These are phyloP conservation scores for Ophiostoma piceae DNA, from an alignment of 2,329 filamentous ascomycete genomes.

Conservation along the genomic window DNA sequence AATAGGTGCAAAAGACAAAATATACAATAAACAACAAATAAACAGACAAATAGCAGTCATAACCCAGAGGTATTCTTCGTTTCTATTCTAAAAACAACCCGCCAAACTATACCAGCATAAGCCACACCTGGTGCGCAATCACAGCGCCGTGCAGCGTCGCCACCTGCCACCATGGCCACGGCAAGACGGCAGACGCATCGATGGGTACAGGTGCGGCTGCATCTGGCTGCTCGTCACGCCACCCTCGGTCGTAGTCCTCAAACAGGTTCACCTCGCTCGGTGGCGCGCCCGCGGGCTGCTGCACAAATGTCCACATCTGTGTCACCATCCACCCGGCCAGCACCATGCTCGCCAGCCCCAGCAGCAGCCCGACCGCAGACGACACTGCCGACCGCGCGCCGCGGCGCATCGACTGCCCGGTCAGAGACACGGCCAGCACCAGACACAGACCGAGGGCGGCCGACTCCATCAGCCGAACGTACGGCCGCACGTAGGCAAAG, in stretches of 20 bases:
- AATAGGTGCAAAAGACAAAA: neutral
- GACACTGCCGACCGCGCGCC: slow-evolving; percentile 10
- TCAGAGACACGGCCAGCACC: slow-evolving; percentile 20
- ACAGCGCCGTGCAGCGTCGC: slow-evolving; percentile 24
- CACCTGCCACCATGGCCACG: slow-evolving; percentile 26
- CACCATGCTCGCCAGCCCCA: slow-evolving; percentile 22
- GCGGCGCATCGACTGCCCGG: slow-evolving; percentile 19
- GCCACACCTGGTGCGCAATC: slow-evolving; percentile 24
- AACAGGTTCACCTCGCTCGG: neutral
- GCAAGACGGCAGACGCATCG: neutral
- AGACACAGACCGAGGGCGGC: slow-evolving; percentile 22
- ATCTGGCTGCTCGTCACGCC: neutral
- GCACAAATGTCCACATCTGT: slow-evolving; percentile 19
- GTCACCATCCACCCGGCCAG: slow-evolving; percentile 25
- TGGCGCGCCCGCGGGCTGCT: neutral
- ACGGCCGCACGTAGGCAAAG: slow-evolving; percentile 17
- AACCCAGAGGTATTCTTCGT: neutral
- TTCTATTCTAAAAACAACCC: neutral
- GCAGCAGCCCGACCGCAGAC: slow-evolving; percentile 13
- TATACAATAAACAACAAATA: neutral
- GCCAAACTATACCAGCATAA: neutral
- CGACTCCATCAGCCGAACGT: slow-evolving; percentile 21
- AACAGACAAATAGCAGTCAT: neutral
- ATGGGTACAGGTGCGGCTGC: too few relatives aligned
- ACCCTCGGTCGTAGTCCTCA: slow-evolving; percentile 3